Evolutionary conservation across 805 yeast species (phyloP).

Genomic region (Naumovozyma baii): DNA sequence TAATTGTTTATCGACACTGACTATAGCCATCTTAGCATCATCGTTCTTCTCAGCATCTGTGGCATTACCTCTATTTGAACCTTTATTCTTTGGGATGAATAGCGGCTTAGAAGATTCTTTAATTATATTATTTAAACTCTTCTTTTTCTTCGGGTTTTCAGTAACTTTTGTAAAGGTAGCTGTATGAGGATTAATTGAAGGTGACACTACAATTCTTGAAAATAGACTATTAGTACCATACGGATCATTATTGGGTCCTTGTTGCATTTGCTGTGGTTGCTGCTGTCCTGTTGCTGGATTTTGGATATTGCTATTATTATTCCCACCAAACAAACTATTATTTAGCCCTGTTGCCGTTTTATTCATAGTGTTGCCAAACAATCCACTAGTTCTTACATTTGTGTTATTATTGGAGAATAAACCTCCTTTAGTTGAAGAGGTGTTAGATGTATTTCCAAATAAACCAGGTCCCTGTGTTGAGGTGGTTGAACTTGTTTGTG

Average conservation of each 20-base stretch:
- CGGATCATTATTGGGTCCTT: conserved; percentile 41
- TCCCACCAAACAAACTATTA: conserved; percentile 28
- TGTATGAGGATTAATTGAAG: conserved; percentile 28
- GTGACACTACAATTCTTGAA: conserved; percentile 25
- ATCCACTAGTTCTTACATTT: conserved; percentile 11
- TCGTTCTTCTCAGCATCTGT: background rate
- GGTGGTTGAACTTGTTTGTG: conserved; percentile 4
- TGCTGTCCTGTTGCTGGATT: conserved; percentile 7
- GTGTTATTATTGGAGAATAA: conserved; percentile 34
- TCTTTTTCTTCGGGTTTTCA: conserved; percentile 44
- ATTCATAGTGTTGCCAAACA: conserved; percentile 27
- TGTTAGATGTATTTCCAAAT: conserved; percentile 24
- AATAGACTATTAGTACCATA: conserved; percentile 74
- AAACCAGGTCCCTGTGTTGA: conserved; percentile 19
- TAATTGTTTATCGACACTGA: background rate
- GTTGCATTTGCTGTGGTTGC: conserved; percentile 24
- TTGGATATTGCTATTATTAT: conserved; percentile 7
- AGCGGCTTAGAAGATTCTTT: conserved; percentile 57
- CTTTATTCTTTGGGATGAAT: conserved; percentile 24
- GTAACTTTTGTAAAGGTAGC: conserved; percentile 40
- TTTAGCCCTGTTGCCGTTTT: conserved; percentile 11
- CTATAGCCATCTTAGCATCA: background rate
- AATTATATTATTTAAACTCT: conserved; percentile 50
- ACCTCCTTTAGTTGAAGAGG: conserved; percentile 8
- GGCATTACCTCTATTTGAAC: background rate